Conservation (phyloP, 108 stramenopile species). For the Conticribra guillardii region DNA sequence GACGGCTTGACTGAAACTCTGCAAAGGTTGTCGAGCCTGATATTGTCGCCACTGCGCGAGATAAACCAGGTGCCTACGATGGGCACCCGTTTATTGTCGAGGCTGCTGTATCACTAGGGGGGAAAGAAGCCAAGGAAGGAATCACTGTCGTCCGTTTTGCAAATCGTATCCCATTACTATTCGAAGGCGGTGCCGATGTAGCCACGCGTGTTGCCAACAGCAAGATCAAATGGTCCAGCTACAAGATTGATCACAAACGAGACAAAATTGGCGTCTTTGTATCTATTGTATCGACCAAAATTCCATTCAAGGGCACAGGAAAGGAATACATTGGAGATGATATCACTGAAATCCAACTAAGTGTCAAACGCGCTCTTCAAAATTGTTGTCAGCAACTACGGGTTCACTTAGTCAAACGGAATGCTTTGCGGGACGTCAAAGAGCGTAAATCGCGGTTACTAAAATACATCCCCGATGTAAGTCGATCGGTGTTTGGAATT, state of each 20-base stretch:
- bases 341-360: constrained; percentile 80
- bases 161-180: constrained; percentile 96
- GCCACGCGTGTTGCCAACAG: constrained; percentile 86
- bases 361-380: constrained; percentile 82
- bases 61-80: constrained; percentile 81
- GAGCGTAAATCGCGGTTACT: constrained; percentile 74
- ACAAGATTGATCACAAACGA: constrained; percentile 95
- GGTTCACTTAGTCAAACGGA: constrained; percentile 70
- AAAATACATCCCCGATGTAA: constrained; percentile 86
- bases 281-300: constrained; percentile 93
- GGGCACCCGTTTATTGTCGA: constrained; percentile 98
- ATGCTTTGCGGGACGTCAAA: constrained; percentile 79
- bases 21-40: constrained; percentile 83
- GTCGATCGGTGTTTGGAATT: constrained; percentile 71
- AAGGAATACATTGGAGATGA: constrained; percentile 96
- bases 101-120: constrained; percentile 95
- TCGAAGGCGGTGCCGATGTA: constrained; percentile 96
- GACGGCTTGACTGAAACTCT: background rate
- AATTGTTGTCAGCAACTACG: constrained; percentile 81
- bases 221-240: constrained; percentile 90
- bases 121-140: constrained; percentile 89
- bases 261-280: constrained; percentile 97
- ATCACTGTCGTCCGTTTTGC: constrained; percentile 95
- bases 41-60: constrained; percentile 80
- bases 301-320: constrained; percentile 98